A percentile compares a stretch with the other conserved stretches of the same genome.
These are phyloP conservation scores for Pleurotus tuoliensis DNA, from an alignment of 768 basidiomycete species.

Conservation along the genomic window DNA sequence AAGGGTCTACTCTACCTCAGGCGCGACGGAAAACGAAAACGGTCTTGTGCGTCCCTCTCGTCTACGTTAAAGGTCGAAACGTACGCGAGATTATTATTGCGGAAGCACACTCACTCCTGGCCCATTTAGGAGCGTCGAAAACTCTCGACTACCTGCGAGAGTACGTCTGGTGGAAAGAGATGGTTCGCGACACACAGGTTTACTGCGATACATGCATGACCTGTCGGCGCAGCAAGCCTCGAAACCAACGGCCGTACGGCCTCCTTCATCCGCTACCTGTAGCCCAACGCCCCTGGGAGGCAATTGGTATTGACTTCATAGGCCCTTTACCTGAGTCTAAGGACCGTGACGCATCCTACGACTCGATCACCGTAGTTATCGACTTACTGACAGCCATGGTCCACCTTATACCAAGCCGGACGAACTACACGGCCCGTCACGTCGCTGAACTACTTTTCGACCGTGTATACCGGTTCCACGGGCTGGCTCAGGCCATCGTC, in stretches of 20 bases:
- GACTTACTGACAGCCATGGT: constrained; percentile 10
- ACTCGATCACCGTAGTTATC: not conserved
- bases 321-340: constrained; percentile 20
- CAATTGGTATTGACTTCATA: constrained; percentile 26
- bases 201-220: constrained; percentile 16
- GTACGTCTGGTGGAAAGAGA: constrained; percentile 16
- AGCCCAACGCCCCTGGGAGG: constrained; percentile 21
- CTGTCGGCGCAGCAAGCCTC: constrained; percentile 11
- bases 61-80: constrained; percentile 1
- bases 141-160: constrained; percentile 24
- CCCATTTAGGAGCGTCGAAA: constrained; percentile 25
- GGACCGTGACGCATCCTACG: constrained; percentile 14
- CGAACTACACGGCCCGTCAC: constrained; percentile 10
- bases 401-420: constrained; percentile 12
- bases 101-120: constrained; percentile 19
- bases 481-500: constrained; percentile 22
- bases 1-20: no score
- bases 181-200: constrained; percentile 17
- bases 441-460: constrained; percentile 18
- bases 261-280: constrained; percentile 12
- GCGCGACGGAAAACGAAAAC: no score
- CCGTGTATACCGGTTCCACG: constrained; percentile 22
- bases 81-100: constrained; percentile 25
- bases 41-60: constrained; percentile 14
- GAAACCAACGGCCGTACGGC: constrained; percentile 12